Base-by-base conservation (phyloP, 2,329 filamentous ascomycete genomes). In the Beauveria asiatica region DNA sequence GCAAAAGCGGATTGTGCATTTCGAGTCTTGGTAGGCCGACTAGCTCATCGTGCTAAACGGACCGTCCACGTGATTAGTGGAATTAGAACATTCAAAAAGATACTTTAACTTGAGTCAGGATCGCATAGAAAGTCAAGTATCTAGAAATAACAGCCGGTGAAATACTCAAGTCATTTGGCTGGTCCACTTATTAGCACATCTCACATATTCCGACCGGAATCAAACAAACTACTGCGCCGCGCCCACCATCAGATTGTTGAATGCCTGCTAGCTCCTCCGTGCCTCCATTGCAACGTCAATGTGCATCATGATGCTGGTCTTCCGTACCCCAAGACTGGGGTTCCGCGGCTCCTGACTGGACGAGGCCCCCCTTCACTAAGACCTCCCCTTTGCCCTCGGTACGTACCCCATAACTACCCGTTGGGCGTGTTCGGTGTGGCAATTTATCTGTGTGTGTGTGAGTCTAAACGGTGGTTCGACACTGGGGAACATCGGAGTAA, bases 141-240 rank as follows among this genome's bases (percentile, higher is more conserved):
- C 33, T 37, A 16, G 33, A 6, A 16, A 37, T 5, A 37, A 37
- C 13, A 1, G 13, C 11, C 0, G 33, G 11, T 37, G 33, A 37
- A 37, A 6, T 37, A 16, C 11, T 16, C 13, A 16, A 16, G 33
- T 16, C 13, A 16, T 37, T 11, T 16, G 13, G 33, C 33, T 37
- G 33, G 33, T 37, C 33, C 5, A 4, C 11, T 37, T 37, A 37
- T 37, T 16, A 37, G 33, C 33, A 37, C 16, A 13, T 37, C 33
- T 37, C 5, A 37, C 11, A 16, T 51, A 42, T 59, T 59, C 56
- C 56, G 56, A 52, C 56, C 56, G 56, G 56, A 59, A 59, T 52
- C 48, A 52, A 45, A 23, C 23, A 33, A 45, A 25, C 21, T n/a
- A 39, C 13, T 5, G 5, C 39, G 23, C 21, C 37, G 21, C 51